These are phyloP conservation scores for Dactylellina leptospora DNA, from an alignment of 2,329 filamentous ascomycete species.

Conservation along the genomic window DNA sequence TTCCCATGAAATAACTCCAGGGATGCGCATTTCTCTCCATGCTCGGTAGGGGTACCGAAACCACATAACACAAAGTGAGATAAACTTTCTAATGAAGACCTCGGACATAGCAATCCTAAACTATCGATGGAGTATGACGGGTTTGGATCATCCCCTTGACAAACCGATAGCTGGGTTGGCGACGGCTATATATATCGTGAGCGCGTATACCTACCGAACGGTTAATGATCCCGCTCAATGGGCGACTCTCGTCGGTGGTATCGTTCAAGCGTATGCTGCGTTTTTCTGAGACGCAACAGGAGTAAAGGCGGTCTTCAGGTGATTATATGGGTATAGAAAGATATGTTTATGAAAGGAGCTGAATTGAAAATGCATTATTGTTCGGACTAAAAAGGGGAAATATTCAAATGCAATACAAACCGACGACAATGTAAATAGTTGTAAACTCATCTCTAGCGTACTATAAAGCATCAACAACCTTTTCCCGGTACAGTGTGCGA, in stretches of 20 bases:
- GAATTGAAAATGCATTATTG: too few species aligned
- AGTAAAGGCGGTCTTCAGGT: too few species aligned
- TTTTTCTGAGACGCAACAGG: too few species aligned
- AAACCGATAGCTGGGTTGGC: constrained; percentile 23
- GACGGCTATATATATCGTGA: constrained; percentile 28
- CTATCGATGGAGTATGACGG: constrained; percentile 27
- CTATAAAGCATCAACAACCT: too few species aligned
- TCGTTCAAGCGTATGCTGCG: constrained; percentile 27
- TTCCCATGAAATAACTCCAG: background rate
- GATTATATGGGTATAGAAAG: too few species aligned
- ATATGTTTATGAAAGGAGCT: too few species aligned
- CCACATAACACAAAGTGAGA: background rate
- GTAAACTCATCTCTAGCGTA: too few species aligned
- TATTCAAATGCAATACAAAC: too few species aligned
- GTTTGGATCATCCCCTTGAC: constrained; percentile 14
- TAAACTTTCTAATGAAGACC: background rate
- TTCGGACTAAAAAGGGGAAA: too few species aligned
- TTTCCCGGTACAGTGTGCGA: too few species aligned
- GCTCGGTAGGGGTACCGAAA: constrained; percentile 25
- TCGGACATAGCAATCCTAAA: constrained; percentile 16
- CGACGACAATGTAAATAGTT: too few species aligned
- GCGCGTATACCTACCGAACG: constrained; percentile 30
- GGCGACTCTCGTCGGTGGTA: constrained; percentile 26
- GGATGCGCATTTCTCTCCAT: constrained; percentile 32
- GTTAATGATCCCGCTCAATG: constrained; percentile 32